Evolutionary conservation across 2,329 filamentous ascomycete genomes (phyloP).

Genomic region (Penicillium decumbens): DNA sequence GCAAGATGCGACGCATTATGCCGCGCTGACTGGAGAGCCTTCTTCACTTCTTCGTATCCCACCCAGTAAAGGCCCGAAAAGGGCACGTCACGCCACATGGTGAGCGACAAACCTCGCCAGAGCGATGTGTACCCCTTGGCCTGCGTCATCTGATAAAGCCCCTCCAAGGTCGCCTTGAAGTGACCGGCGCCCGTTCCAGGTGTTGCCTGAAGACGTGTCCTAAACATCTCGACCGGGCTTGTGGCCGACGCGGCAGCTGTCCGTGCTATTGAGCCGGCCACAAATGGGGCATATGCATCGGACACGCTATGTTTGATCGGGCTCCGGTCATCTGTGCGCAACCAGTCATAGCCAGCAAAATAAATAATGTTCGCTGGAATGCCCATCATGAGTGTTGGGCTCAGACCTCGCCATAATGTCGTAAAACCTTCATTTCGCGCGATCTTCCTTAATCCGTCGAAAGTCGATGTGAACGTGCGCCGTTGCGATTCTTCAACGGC

Average conservation of each 20-base stretch:
- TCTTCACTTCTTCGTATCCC: slow-evolving; percentile 84
- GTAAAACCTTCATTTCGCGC: slow-evolving; percentile 82
- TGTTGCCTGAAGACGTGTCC: slow-evolving; percentile 84
- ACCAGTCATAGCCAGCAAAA: slow-evolving; percentile 95
- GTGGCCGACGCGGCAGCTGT: slow-evolving; percentile 77
- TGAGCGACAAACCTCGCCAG: slow-evolving; percentile 86
- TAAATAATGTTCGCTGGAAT: slow-evolving; percentile 97
- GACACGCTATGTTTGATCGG: slow-evolving; percentile 62
- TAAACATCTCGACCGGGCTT: slow-evolving; percentile 87
- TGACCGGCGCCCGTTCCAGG: slow-evolving; percentile 57
- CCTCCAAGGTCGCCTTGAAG: slow-evolving; percentile 71
- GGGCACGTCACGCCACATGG: slow-evolving; percentile 92
- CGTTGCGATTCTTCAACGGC: slow-evolving; percentile 82
- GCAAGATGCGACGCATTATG: slow-evolving; percentile 38
- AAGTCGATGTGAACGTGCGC: slow-evolving; percentile 79
- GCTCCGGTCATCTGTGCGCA: slow-evolving; percentile 68
- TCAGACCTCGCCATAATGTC: slow-evolving; percentile 87
- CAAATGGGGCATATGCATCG: slow-evolving; percentile 71
- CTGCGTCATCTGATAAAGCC: slow-evolving; percentile 73
- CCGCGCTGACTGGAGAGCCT: slow-evolving; percentile 64
- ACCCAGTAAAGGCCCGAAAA: slow-evolving; percentile 98
- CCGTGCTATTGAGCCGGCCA: slow-evolving; percentile 73
- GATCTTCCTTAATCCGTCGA: slow-evolving; percentile 91
- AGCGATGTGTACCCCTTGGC: slow-evolving; percentile 72
- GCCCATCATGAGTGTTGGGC: slow-evolving; percentile 91